Conservation (phyloP, 2,329 filamentous ascomycete species). For the Fusarium albidum region DNA sequence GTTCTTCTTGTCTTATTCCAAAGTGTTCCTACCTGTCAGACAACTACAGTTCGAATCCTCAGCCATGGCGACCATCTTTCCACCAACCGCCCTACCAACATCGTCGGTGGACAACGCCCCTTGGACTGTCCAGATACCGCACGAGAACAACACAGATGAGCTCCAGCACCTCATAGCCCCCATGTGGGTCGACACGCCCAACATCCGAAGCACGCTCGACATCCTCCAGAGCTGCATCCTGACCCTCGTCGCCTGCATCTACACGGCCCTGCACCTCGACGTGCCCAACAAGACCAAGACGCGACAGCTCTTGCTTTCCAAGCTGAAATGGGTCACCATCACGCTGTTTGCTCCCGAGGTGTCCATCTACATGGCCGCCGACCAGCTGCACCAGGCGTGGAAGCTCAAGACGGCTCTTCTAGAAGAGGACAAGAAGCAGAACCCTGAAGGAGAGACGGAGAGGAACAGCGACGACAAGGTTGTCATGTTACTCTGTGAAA, state of each 20-base stretch:
- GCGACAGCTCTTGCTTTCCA: constrained; percentile 18
- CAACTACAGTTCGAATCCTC: too few relatives aligned
- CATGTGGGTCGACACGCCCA: too few relatives aligned
- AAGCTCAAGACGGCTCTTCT: constrained; percentile 7
- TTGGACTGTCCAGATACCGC: too few relatives aligned
- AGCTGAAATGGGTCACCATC: constrained; percentile 42
- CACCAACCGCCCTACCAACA: too few relatives aligned
- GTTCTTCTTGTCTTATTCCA: too few relatives aligned
- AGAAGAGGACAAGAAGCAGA: background rate
- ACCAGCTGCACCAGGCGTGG: constrained; percentile 20
- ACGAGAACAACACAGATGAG: too few relatives aligned
- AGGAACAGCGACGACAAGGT: background rate
- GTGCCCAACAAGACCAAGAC: constrained; percentile 35
- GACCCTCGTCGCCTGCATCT: constrained; percentile 47
- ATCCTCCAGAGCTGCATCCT: constrained; percentile 47
- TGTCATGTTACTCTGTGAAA: background rate
- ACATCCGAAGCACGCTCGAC: background rate
- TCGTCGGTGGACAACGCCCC: too few relatives aligned
- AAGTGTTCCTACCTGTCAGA: too few relatives aligned
- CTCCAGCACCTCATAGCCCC: too few relatives aligned
- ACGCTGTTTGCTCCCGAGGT: constrained; percentile 45
- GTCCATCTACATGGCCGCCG: constrained; percentile 38
- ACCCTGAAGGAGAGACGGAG: background rate
- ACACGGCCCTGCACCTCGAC: constrained; percentile 49
- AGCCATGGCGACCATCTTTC: too few relatives aligned